These are phyloP conservation scores for Parasitella parasitica DNA, from an alignment of 371 early-diverging fungal species.

Conservation along the genomic window DNA sequence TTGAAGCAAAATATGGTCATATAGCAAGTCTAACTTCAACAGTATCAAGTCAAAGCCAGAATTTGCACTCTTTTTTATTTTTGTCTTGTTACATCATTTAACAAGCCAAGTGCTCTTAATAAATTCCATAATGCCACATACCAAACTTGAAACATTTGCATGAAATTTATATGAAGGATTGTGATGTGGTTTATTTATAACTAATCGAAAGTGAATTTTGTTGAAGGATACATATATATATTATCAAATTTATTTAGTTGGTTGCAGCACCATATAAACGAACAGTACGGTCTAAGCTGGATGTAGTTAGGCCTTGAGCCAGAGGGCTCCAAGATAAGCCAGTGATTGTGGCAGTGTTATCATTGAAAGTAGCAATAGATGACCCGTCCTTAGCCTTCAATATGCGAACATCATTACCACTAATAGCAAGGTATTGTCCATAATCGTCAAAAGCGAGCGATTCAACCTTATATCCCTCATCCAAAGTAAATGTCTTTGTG, in stretches of 20 bases:
- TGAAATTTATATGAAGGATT: no score
- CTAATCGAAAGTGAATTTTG: background rate
- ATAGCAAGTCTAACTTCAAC: no score
- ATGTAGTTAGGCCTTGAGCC: slow-evolving; percentile 54
- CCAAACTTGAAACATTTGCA: no score
- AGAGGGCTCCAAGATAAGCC: slow-evolving; percentile 65
- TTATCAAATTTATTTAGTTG: slow-evolving; percentile 1
- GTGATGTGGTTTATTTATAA: background rate
- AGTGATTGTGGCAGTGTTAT: slow-evolving; percentile 60
- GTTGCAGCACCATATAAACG: slow-evolving; percentile 50
- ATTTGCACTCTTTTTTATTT: no score
- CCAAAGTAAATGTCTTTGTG: slow-evolving; percentile 68
- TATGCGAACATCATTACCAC: slow-evolving; percentile 65
- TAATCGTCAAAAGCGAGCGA: slow-evolving; percentile 77
- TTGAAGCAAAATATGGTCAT: no score
- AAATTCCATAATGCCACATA: no score
- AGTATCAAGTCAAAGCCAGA: no score
- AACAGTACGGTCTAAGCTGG: slow-evolving; percentile 65
- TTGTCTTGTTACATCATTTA: no score
- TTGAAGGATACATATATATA: background rate
- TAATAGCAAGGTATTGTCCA: slow-evolving; percentile 84
- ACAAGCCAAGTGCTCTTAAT: no score
- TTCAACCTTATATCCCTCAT: slow-evolving; percentile 56
- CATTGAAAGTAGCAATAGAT: slow-evolving; percentile 55
- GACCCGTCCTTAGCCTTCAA: slow-evolving; percentile 82